Conservation (phyloP, 495 filamentous ascomycete species). For the Aspergillus sclerotioniger region DNA sequence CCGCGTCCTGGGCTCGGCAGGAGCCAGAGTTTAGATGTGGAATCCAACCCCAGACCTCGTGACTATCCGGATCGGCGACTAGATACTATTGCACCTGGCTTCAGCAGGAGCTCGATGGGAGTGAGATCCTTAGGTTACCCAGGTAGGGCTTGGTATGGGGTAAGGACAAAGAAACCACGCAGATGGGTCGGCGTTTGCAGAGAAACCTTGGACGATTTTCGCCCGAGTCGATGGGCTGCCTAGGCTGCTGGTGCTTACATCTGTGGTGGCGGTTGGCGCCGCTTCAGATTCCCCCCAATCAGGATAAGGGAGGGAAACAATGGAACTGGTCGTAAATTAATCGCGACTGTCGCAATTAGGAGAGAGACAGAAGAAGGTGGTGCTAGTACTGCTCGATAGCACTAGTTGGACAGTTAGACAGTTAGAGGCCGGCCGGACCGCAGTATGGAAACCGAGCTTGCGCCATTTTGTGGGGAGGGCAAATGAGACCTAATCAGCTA, state of each 20-base stretch:
- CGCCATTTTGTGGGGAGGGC: constrained; percentile 24
- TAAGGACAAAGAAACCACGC: neutral
- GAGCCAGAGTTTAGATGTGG: constrained; percentile 5
- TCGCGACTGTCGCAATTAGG: neutral
- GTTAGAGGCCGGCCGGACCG: constrained; percentile 8
- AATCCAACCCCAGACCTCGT: constrained; percentile 19
- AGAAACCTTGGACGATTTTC: neutral
- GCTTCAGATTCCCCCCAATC: constrained; percentile 8
- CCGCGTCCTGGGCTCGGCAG: neutral
- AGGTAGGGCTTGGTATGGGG: neutral
- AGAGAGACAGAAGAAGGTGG: constrained; percentile 4
- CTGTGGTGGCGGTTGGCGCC: constrained; percentile 22
- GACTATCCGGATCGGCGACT: constrained; percentile 7
- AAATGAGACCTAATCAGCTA: constrained; percentile 12
- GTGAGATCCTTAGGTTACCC: neutral
- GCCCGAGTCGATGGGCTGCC: neutral
- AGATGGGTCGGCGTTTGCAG: neutral
- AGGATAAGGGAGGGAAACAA: constrained; percentile 1
- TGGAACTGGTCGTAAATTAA: neutral
- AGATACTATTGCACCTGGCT: neutral
- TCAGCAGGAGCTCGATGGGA: neutral
- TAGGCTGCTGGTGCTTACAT: neutral
- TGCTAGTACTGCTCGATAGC: too few species aligned
- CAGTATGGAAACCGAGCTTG: constrained; percentile 10
- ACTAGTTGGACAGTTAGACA: too few species aligned